Conservation (phyloP, 225 moss, liverwort and hornwort genomes). For the Marchantia paleacea region DNA sequence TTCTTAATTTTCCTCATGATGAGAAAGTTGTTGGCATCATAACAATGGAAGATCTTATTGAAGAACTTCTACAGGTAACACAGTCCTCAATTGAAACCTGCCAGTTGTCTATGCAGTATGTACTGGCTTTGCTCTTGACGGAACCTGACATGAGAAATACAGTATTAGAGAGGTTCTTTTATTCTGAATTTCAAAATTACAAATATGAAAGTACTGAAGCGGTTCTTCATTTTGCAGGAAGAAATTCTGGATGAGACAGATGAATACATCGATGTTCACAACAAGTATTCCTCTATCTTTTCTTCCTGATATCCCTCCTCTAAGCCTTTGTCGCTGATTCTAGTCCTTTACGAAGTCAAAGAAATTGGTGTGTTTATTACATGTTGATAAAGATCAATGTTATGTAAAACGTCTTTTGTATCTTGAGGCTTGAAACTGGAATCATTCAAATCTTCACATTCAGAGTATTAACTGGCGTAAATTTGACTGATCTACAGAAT, state of each 20-base stretch:
- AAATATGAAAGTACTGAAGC: background rate
- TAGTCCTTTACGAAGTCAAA: background rate
- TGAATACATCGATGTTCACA: slow-evolving; percentile 85
- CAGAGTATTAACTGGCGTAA: too few relatives aligned
- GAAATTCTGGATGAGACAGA: slow-evolving; percentile 94
- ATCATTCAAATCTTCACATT: background rate
- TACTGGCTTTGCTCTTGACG: background rate
- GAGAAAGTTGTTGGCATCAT: slow-evolving; percentile 88
- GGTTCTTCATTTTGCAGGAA: slow-evolving; percentile 42
- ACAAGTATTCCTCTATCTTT: slow-evolving; percentile 47
- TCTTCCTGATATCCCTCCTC: too few relatives aligned
- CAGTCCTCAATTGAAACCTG: background rate
- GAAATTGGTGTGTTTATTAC: background rate
- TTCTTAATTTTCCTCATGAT: slow-evolving; percentile 40
- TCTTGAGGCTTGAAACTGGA: background rate
- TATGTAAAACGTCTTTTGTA: background rate
- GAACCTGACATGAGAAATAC: background rate
- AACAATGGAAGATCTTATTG: slow-evolving; percentile 92
- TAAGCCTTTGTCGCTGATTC: background rate
- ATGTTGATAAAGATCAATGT: background rate
- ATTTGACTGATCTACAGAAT: slow-evolving; percentile 32
- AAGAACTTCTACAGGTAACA: slow-evolving; percentile 82
- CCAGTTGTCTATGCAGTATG: background rate
- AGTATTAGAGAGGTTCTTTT: background rate
- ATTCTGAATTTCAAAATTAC: background rate